Percentiles rank a stretch among this genome's conserved stretches.
phyloP scores from a whole-genome alignment of 1,284 basidiomycete genomes.

The Cutaneotrichosporon dermatis region DNA sequence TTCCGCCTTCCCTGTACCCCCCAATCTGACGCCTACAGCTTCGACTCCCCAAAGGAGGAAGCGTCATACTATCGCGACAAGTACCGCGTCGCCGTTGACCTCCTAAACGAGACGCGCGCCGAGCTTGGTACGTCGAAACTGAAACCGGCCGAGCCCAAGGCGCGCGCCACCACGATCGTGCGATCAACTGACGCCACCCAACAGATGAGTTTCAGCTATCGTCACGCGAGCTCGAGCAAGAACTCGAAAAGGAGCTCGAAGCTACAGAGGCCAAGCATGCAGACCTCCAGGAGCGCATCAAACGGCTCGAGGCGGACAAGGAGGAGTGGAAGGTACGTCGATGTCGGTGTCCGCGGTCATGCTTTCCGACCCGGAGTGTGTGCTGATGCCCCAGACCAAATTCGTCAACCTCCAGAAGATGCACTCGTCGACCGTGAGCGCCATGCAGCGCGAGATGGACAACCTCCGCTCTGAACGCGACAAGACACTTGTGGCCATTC shows the following conservation, averaged over 20 bases:
- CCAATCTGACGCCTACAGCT: conserved; percentile 25
- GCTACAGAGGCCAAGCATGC: conserved; percentile 79
- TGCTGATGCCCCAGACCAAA: conserved; percentile 58
- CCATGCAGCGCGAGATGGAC: conserved; percentile 70
- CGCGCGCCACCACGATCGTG: not conserved
- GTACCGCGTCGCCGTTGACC: conserved; percentile 77
- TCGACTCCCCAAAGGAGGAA: conserved; percentile 45
- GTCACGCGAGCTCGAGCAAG: conserved; percentile 88
- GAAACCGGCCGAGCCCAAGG: no score
- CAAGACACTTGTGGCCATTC: conserved; percentile 69
- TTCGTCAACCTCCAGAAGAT: conserved; percentile 83
- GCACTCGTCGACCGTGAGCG: conserved; percentile 71
- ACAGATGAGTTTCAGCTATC: conserved; percentile 80
- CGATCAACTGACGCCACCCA: not conserved
- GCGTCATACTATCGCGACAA: conserved; percentile 69
- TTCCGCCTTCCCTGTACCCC: not conserved
- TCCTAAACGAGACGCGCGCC: conserved; percentile 74
- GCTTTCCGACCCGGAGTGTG: not conserved
- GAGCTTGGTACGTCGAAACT: conserved; percentile 57
- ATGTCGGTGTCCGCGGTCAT: not conserved
- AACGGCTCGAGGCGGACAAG: conserved; percentile 69
- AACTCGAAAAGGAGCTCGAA: conserved; percentile 81
- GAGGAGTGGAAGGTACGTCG: conserved; percentile 83
- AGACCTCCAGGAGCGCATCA: conserved; percentile 70
- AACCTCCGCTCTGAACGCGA: conserved; percentile 70